phyloP scores from a whole-genome alignment of 2,329 filamentous ascomycete species.

The Geosmithia flava region DNA sequence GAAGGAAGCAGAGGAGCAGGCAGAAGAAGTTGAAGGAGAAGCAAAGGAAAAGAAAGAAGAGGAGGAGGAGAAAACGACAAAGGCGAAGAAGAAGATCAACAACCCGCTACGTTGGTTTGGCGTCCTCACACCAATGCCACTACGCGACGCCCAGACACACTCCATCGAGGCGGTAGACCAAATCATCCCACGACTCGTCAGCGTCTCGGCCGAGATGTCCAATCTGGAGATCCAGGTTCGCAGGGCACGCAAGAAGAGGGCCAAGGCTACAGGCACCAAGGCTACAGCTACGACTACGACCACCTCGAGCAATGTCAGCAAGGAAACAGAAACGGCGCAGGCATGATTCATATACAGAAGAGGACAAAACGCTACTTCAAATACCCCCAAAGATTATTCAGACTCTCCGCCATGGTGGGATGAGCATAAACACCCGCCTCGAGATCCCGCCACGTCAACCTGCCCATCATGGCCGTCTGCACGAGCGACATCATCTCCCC shows the following conservation, averaged over 20 bases:
- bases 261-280: conserved; percentile 22
- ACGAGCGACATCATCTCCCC: conserved; percentile 41
- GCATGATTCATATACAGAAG: neutral
- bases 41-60: conserved; percentile 6
- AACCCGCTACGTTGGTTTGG: conserved; percentile 51
- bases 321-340: neutral
- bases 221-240: conserved; percentile 58
- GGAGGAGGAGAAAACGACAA: conserved; percentile 1
- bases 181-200: conserved; percentile 43
- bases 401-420: conserved; percentile 34
- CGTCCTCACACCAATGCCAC: conserved; percentile 35
- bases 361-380: conserved; percentile 16
- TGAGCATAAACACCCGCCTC: conserved; percentile 36
- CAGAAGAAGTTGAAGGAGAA: conserved; percentile 4
- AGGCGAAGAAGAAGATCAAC: conserved; percentile 8
- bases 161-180: conserved; percentile 44
- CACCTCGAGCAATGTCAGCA: neutral
- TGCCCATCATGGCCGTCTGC: conserved; percentile 38
- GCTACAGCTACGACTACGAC: neutral
- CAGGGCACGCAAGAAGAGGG: conserved; percentile 41
- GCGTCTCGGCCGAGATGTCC: conserved; percentile 47
- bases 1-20: neutral
- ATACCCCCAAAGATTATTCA: conserved; percentile 36
- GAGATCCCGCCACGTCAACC: conserved; percentile 28
- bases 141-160: conserved; percentile 45